Evolutionary conservation across 176 grass and related monocot species (phyloP).

Genomic region (Avena atlantica): DNA sequence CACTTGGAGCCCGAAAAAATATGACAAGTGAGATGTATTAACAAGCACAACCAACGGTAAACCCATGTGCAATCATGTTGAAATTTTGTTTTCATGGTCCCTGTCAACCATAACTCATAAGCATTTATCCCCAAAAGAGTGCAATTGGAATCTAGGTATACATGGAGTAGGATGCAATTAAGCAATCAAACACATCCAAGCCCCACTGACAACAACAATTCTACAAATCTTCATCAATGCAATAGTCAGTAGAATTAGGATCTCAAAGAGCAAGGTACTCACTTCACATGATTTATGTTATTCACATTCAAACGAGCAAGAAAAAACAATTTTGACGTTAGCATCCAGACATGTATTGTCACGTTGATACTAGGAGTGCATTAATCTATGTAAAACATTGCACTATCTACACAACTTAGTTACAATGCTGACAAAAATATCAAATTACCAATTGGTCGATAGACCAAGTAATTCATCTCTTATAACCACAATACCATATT

Average conservation of each 20-base stretch:
- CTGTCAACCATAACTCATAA: neutral
- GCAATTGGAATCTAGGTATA: neutral
- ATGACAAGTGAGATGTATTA: neutral
- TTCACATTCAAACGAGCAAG: too few species aligned
- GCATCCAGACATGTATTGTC: too few species aligned
- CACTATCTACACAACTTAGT: too few species aligned
- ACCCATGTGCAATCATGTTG: neutral
- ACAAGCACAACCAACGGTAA: neutral
- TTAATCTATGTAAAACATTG: too few species aligned
- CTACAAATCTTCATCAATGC: neutral
- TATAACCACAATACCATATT: neutral
- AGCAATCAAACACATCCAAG: neutral
- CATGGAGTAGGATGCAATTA: neutral
- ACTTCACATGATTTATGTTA: too few species aligned
- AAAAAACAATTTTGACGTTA: too few species aligned
- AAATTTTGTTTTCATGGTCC: slow-evolving; percentile 23
- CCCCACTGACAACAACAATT: neutral
- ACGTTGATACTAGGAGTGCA: too few species aligned
- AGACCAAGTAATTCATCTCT: too few species aligned
- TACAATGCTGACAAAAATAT: too few species aligned
- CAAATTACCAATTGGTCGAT: neutral
- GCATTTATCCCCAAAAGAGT: neutral
- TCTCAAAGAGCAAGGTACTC: neutral
- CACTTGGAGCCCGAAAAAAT: too few species aligned
- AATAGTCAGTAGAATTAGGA: neutral